A percentile compares a stretch with the other conserved stretches of the same genome.
Evolutionary conservation across 2,329 filamentous ascomycete genomes (phyloP).

Genomic region (Aspergillus chevalieri): DNA sequence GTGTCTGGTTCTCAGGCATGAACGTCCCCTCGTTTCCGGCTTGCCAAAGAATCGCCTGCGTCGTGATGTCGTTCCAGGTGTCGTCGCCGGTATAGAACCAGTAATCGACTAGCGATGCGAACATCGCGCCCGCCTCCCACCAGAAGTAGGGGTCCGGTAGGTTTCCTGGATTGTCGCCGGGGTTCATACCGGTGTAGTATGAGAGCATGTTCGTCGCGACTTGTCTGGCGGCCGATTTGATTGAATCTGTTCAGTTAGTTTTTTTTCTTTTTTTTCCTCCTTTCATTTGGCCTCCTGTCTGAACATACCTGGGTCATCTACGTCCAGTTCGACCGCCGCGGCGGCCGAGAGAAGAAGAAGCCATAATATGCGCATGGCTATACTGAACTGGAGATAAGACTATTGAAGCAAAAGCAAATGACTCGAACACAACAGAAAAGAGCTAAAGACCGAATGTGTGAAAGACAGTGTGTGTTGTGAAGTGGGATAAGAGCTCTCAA

Average conservation of each 20-base stretch:
- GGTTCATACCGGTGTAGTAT: slow-evolving; percentile 45
- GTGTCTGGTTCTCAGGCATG: slow-evolving; percentile 38
- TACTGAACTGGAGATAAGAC: background rate
- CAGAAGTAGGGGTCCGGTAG: slow-evolving; percentile 45
- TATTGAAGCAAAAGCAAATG: background rate
- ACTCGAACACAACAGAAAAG: background rate
- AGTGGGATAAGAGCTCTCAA: too few relatives aligned
- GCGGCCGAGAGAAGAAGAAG: slow-evolving; percentile 6
- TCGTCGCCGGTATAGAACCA: slow-evolving; percentile 40
- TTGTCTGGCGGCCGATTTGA: slow-evolving; percentile 41
- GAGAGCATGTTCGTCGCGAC: slow-evolving; percentile 46
- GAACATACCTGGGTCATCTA: slow-evolving; percentile 11
- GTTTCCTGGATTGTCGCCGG: slow-evolving; percentile 47
- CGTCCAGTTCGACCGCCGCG: slow-evolving; percentile 10
- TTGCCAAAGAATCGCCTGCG: slow-evolving; percentile 33
- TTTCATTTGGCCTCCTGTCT: background rate
- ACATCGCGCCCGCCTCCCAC: slow-evolving; percentile 43
- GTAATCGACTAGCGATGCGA: slow-evolving; percentile 36
- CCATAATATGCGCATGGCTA: slow-evolving; percentile 12
- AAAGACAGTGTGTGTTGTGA: too few relatives aligned
- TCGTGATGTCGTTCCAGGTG: slow-evolving; percentile 33
- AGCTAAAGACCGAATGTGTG: background rate
- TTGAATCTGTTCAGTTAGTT: slow-evolving; percentile 31
- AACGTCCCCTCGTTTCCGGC: slow-evolving; percentile 32
- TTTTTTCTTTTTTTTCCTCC: background rate